Percentiles rank a stretch among this genome's conserved stretches.
Conservation (phyloP, 2,329 filamentous ascomycete genomes). For the Diaporthe citriasiana region DNA sequence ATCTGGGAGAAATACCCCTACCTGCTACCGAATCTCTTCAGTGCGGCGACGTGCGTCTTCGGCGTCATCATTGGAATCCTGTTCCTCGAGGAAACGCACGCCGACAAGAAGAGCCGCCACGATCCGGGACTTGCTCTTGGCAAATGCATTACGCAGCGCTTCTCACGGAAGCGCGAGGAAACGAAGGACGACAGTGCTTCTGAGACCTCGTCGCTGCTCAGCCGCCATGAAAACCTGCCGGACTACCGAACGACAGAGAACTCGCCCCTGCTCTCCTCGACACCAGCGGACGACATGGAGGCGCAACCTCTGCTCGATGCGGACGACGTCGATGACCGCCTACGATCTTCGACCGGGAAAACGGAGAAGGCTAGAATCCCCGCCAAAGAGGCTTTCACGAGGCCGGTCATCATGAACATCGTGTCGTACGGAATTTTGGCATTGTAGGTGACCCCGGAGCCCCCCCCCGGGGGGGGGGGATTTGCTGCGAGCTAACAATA, state of each 20-base stretch:
- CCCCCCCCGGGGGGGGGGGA: too few relatives aligned
- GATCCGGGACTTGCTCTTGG: slow-evolving; percentile 86
- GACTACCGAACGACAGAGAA: slow-evolving; percentile 75
- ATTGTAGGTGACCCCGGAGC: slow-evolving; percentile 77
- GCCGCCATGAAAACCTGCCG: slow-evolving; percentile 73
- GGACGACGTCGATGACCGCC: slow-evolving; percentile 36
- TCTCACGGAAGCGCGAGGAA: slow-evolving; percentile 57
- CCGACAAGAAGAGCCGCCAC: slow-evolving; percentile 80
- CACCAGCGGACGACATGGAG: slow-evolving; percentile 48
- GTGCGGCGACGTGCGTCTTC: slow-evolving; percentile 80
- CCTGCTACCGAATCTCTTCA: slow-evolving; percentile 92
- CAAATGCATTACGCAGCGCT: slow-evolving; percentile 72
- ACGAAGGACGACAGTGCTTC: slow-evolving; percentile 55
- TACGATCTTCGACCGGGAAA: slow-evolving; percentile 47
- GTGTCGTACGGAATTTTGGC: slow-evolving; percentile 92
- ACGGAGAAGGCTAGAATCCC: slow-evolving; percentile 38
- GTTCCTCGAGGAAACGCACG: slow-evolving; percentile 95
- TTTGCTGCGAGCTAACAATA: slow-evolving; percentile 45
- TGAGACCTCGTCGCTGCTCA: slow-evolving; percentile 75
- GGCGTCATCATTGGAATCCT: slow-evolving; percentile 85
- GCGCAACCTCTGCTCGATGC: slow-evolving; percentile 38
- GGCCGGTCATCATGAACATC: slow-evolving; percentile 88
- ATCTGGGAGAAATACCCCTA: slow-evolving; percentile 92
- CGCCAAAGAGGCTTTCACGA: slow-evolving; percentile 76
- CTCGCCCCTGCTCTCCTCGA: slow-evolving; percentile 63